Evolutionary conservation across 2,329 filamentous ascomycete species (phyloP), one percentile per base, ranked within the genome.

Genomic region (Xylaria sp.): DNA sequence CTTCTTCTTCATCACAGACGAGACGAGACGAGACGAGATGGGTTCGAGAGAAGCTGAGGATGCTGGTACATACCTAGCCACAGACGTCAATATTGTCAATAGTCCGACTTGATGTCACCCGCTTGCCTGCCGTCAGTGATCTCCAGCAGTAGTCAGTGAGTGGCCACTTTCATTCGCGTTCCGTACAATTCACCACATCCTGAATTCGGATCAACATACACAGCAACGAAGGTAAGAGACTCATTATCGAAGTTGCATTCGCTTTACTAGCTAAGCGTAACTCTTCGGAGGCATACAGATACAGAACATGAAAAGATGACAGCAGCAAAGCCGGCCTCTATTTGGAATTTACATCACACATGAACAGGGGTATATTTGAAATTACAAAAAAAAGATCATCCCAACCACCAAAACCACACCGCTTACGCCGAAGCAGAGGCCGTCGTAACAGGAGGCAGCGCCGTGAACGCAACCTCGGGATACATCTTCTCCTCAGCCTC

Each of bases 391-490:
- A 10, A 37, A 37, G 6, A 10, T 1, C 6, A 42, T 42, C 11
- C 6, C 35, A 10, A 42, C 9, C 11, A 9, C 37, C 3, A n/a
- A 4, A 3, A 10, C 13, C 37, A 42, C 3, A 3, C 37, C 9
- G 37, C 37, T 9, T 3, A 13, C 37, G 37, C 9, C 37, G 37
- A 10, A 9, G 37, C 37, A 6, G 42, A 39, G 16, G 49, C 5
- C 23, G 23, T 3, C 18, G 19, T 35, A 30, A 62, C 55, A 13
- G 49, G 46, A 30, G 62, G 60, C 4, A 64, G 60, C 44, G 62
- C 60, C 10, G 57, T 60, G 57, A 64, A 64, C 1, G 52, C 4
- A 53, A 64, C 62, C 23, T 64, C 49, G 18, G 62, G 62, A 56
- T 64, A 63, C 57, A 63, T 58, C 34, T 23, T 52, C 11, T 61